Evolutionary conservation across 2,329 filamentous ascomycete genomes (phyloP).

Genomic region (Aspergillus fumigatus): DNA sequence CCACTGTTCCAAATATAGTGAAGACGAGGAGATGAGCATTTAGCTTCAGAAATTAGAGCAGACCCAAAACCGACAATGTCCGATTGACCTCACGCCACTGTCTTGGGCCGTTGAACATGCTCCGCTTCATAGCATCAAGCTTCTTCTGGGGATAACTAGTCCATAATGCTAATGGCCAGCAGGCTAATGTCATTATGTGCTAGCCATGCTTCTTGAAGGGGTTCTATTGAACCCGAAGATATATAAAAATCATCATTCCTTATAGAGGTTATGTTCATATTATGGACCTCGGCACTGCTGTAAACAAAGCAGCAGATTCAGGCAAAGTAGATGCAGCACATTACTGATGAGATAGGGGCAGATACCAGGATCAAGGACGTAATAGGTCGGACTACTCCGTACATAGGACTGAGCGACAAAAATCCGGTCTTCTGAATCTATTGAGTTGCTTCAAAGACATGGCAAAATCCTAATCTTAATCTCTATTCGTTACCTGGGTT

Average conservation of each 20-base stretch:
- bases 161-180: conserved; percentile 15
- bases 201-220: conserved; percentile 16
- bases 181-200: conserved; percentile 12
- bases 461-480: neutral
- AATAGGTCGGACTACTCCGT: conserved; percentile 15
- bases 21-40: conserved; percentile 18
- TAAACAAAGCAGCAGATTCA: conserved; percentile 19
- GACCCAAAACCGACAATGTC: conserved; percentile 21
- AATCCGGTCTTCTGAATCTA: neutral
- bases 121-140: conserved; percentile 14
- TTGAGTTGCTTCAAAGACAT: neutral
- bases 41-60: conserved; percentile 26
- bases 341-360: conserved; percentile 17
- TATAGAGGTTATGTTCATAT: conserved; percentile 13
- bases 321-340: conserved; percentile 16
- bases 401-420: conserved; percentile 13
- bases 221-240: conserved; percentile 17
- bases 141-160: conserved; percentile 21
- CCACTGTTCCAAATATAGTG: conserved; percentile 12
- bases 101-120: conserved; percentile 19
- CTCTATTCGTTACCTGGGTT: neutral
- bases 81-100: conserved; percentile 20
- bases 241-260: conserved; percentile 19
- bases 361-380: conserved; percentile 14
- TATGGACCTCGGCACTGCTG: conserved; percentile 17